Evolutionary conservation across 139 green algal genomes (phyloP).

Genomic region (Auxenochlorella protothecoides): DNA sequence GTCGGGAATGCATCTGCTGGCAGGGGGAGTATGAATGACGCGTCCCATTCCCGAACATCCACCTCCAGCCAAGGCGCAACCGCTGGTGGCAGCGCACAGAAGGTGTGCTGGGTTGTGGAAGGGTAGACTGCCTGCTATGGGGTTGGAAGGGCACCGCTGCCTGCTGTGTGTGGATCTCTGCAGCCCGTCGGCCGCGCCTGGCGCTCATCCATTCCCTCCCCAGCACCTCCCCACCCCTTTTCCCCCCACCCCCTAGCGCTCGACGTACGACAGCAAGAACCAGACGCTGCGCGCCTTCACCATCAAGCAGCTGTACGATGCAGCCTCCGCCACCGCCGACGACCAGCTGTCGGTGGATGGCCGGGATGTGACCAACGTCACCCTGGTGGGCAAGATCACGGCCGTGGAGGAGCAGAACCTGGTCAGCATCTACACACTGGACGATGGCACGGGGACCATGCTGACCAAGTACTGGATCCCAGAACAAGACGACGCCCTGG

Average conservation of each 20-base stretch:
- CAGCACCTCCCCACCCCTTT: background rate
- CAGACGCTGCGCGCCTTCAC: constrained; percentile 49
- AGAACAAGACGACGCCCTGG: constrained; percentile 29
- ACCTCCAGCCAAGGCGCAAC: background rate
- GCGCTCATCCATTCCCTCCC: background rate
- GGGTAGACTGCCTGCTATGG: no score
- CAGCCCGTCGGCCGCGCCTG: no score
- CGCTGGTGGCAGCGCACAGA: constrained; percentile 3
- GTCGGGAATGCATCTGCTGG: no score
- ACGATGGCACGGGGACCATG: constrained; percentile 61
- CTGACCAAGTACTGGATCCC: constrained; percentile 46
- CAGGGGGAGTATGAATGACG: no score
- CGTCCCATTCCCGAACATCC: no score
- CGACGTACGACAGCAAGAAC: constrained; percentile 14
- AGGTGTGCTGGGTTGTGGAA: background rate
- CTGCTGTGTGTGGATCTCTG: background rate
- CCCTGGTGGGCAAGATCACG: constrained; percentile 55
- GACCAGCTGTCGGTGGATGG: constrained; percentile 19
- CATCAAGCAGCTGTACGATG: constrained; percentile 53
- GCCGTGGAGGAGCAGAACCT: constrained; percentile 30
- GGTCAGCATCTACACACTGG: constrained; percentile 28
- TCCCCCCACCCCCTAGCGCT: background rate
- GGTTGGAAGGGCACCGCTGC: background rate
- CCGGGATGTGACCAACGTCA: constrained; percentile 28
- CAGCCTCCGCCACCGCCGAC: background rate